Evolutionary conservation across 352 stramenopile genomes (phyloP).

Genomic region (Globisporangium lucens): DNA sequence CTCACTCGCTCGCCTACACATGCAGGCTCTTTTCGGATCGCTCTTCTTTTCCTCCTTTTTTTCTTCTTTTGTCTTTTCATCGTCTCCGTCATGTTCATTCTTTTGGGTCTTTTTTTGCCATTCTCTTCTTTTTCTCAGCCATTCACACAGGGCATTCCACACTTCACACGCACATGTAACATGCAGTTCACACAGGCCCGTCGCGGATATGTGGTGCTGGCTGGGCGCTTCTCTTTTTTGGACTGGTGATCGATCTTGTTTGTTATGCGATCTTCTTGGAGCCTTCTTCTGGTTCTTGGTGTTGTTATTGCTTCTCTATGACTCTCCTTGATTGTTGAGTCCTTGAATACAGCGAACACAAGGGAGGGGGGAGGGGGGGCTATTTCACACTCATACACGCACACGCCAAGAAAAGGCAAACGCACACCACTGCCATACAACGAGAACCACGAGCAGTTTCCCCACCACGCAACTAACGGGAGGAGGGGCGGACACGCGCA

Average conservation of each 20-base stretch:
- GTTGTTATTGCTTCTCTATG: neutral
- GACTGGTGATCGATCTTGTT: neutral
- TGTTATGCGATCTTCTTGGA: neutral
- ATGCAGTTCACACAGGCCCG: constrained; percentile 6
- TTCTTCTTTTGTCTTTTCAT: constrained; percentile 5
- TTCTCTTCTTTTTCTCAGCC: constrained; percentile 6
- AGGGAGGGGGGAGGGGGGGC: neutral
- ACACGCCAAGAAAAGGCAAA: constrained; percentile 2
- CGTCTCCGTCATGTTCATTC: constrained; percentile 4
- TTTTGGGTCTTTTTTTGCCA: constrained; percentile 12
- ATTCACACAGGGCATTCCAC: constrained; percentile 5
- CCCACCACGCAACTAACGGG: neutral
- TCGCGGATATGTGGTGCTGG: neutral
- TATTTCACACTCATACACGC: constrained; percentile 4
- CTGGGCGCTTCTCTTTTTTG: neutral
- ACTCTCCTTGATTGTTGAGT: neutral
- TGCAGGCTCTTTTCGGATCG: constrained; percentile 18
- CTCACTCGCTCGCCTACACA: constrained; percentile 10
- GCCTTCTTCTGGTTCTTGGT: neutral
- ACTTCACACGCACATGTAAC: constrained; percentile 2
- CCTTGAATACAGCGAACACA: neutral
- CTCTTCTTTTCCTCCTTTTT: constrained; percentile 12
- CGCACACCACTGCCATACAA: constrained; percentile 15
- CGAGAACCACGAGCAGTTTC: constrained; percentile 12
- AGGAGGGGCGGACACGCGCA: neutral